Conservation (phyloP, 257 asterid genomes). For the Mentha longifolia region DNA sequence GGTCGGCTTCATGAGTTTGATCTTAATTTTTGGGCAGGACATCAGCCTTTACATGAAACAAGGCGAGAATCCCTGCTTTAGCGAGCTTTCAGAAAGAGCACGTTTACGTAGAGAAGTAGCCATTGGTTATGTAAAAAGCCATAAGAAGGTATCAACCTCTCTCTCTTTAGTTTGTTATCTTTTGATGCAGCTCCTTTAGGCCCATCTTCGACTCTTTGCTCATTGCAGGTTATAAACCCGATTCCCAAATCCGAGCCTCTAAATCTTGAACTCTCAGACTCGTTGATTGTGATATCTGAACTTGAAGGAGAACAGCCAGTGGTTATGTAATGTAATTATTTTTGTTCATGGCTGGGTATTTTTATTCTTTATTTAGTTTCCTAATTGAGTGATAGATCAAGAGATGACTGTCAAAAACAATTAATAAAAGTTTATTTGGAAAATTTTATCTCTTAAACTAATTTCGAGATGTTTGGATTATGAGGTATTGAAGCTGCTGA, state of each 20-base stretch:
- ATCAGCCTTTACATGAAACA: conserved; percentile 77
- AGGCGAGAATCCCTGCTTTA: conserved; percentile 80
- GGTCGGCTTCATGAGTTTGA: conserved; percentile 20
- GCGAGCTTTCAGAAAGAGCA: conserved; percentile 92
- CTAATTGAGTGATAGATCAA: background rate
- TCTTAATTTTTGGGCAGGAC: conserved; percentile 53
- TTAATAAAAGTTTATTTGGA: background rate
- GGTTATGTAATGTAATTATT: conserved; percentile 33
- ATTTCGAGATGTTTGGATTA: no score
- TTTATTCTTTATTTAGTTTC: background rate
- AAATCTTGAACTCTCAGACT: conserved; percentile 56
- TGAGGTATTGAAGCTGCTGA: no score
- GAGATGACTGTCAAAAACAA: background rate
- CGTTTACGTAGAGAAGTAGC: conserved; percentile 90
- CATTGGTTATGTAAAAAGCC: conserved; percentile 80
- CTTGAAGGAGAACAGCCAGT: conserved; percentile 81
- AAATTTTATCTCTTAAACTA: background rate
- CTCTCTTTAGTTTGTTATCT: conserved; percentile 13
- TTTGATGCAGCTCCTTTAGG: conserved; percentile 4
- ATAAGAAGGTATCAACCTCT: conserved; percentile 59
- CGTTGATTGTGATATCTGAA: conserved; percentile 83
- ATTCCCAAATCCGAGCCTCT: conserved; percentile 74
- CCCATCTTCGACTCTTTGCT: conserved; percentile 5
- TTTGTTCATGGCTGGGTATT: conserved; percentile 20
- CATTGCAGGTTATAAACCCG: conserved; percentile 85